phyloP scores from a whole-genome alignment of 176 grass and related monocot species.

The Saccharum spontaneum region DNA sequence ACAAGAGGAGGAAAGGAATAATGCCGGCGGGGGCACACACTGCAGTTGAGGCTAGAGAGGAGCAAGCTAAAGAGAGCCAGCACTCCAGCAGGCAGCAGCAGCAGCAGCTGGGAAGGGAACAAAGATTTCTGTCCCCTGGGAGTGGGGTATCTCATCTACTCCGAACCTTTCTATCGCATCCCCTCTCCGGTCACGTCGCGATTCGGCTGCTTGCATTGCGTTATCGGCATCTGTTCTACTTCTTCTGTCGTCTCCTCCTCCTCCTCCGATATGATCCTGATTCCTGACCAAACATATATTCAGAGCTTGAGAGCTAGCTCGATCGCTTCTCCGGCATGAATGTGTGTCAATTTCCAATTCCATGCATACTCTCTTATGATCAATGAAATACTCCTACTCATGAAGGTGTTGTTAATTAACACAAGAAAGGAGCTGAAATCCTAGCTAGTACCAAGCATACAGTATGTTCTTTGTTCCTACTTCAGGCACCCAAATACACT shows the following conservation, averaged over 20 bases:
- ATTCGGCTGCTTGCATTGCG: neutral
- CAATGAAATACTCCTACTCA: neutral
- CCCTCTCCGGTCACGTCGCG: slow-evolving; percentile 18
- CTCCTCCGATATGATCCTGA: neutral
- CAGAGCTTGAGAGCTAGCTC: neutral
- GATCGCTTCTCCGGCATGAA: neutral
- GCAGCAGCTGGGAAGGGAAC: slow-evolving; percentile 23
- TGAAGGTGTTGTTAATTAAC: neutral
- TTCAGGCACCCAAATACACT: no score
- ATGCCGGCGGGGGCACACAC: neutral
- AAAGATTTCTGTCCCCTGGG: slow-evolving; percentile 44
- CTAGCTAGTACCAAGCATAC: neutral
- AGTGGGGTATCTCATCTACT: slow-evolving; percentile 41
- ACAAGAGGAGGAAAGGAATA: neutral
- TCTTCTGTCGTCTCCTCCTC: neutral
- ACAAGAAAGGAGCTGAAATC: neutral
- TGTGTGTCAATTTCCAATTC: neutral
- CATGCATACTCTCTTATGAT: neutral
- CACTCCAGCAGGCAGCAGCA: no score
- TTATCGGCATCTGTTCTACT: slow-evolving; percentile 29
- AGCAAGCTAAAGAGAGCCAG: neutral
- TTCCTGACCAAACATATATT: slow-evolving; percentile 16
- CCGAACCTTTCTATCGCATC: slow-evolving; percentile 48
- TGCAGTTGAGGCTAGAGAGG: neutral
- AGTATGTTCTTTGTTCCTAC: no score